Evolutionary conservation across 345 rosid genomes (phyloP), one percentile per base, ranked within the genome.

Genomic region (Conringia planisiliqua): DNA sequence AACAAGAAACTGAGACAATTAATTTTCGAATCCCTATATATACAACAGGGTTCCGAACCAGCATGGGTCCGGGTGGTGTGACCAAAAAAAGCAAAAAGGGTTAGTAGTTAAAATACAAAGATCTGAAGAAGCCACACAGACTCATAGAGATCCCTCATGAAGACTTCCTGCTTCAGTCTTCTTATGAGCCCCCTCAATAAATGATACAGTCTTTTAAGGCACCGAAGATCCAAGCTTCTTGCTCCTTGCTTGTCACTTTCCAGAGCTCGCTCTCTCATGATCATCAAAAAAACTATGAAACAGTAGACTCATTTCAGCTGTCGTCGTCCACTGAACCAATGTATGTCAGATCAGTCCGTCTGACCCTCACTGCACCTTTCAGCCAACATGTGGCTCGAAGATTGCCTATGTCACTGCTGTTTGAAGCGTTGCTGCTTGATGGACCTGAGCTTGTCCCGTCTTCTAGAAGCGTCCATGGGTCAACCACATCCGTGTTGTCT

Each of bases 391-490:
- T 76, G 65, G 98, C 99, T 82, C 90, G 82, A 74, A 88, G 88
- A 84, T 92, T 92, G 48, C 85, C 75, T 78, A 80, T 85, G 80
- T 90, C 99, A 56, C 87, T 84, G 54, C 88, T 81, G 54, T 85
- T 84, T 42, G 85, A 78, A 63, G 55, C 79, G n/a, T 88, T 72
- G 8, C 86, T 75, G 2, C 88, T 77, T 47, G 92, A 83, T 66
- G 83, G 82, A 57, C 85, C 86, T 30, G 91, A 84, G 27, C 90
- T 97, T 10, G 88, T 89, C 40, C 96, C 94, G 77, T 96, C 96
- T 86, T 96, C 99, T 72, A 96, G 79, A 66, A 96, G 90, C 10
- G 83, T 88, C 99, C 99, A 96, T 4, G 99, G 96, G 72, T 96
- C 99, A 71, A 96, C 75, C 75, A 55, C 71, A 67, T 92, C 97